phyloP scores from a whole-genome alignment of 208 protist species.

The Acanthamoeba sp. region DNA sequence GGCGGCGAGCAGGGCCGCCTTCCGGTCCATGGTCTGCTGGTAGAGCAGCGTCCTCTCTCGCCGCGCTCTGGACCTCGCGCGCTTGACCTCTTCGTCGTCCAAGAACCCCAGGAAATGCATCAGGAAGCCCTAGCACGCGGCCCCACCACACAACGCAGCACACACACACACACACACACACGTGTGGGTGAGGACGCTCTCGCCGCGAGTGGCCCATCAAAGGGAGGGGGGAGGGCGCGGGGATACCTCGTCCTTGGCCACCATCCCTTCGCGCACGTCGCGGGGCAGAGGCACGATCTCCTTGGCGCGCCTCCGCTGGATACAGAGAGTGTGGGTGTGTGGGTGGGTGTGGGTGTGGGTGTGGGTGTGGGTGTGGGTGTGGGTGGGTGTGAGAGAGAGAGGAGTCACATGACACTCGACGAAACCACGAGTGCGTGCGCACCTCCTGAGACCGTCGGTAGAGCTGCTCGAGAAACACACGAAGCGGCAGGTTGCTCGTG shows the following conservation, averaged over 20 bases:
- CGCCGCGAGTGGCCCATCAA: too few relatives aligned
- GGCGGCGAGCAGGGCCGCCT: too few relatives aligned
- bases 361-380: neutral
- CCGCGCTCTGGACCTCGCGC: too few relatives aligned
- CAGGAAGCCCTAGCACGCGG: neutral
- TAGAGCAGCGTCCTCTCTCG: too few relatives aligned
- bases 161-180: too few relatives aligned
- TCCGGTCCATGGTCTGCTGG: too few relatives aligned
- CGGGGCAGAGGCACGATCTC: neutral
- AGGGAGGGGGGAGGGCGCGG: too few relatives aligned
- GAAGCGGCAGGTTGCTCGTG: conserved; percentile 10
- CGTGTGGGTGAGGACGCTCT: too few relatives aligned
- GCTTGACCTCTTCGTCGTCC: neutral
- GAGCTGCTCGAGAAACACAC: conserved; percentile 22
- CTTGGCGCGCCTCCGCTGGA: neutral
- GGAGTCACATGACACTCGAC: neutral
- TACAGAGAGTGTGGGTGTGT: neutral
- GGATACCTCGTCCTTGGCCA: neutral
- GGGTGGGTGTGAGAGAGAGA: neutral
- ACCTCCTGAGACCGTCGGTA: neutral
- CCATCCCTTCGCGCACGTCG: neutral
- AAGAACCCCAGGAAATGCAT: neutral
- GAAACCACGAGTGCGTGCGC: too few relatives aligned
- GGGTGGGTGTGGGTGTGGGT: neutral
- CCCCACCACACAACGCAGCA: too few relatives aligned